Conservation (phyloP, 768 basidiomycete genomes). For the Dentipellis fragilis region DNA sequence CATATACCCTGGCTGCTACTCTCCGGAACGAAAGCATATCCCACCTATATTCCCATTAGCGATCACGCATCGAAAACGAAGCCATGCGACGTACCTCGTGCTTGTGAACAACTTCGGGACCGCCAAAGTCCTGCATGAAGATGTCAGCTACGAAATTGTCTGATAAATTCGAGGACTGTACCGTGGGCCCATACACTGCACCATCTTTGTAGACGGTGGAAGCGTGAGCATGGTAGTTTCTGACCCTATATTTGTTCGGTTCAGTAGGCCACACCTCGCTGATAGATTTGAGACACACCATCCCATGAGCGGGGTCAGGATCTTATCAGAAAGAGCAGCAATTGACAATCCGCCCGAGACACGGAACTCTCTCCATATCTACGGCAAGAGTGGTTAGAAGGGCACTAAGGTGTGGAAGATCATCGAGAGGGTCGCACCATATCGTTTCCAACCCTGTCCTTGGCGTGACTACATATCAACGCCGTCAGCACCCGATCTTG, state of each 20-base stretch:
- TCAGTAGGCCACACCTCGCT: no score
- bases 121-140: neutral
- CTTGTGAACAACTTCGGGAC: neutral
- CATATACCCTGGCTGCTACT: neutral
- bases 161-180: neutral
- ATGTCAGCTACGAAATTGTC: neutral
- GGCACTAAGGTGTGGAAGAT: neutral
- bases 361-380: constrained; percentile 3
- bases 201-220: constrained; percentile 2
- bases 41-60: neutral
- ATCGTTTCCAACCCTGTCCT: neutral
- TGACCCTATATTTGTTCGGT: neutral
- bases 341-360: constrained; percentile 1
- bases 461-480: neutral
- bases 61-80: no score
- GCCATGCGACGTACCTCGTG: neutral
- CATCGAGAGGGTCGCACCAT: neutral
- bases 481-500: neutral
- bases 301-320: neutral
- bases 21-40: neutral
- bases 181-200: neutral
- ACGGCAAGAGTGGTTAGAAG: neutral
- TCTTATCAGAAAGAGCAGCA: neutral
- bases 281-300: neutral
- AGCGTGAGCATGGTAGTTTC: constrained; percentile 3